A percentile compares a stretch with the other conserved stretches of the same genome.
Conservation (phyloP, 495 filamentous ascomycete genomes). For the Amphirosellinia nigrospora region DNA sequence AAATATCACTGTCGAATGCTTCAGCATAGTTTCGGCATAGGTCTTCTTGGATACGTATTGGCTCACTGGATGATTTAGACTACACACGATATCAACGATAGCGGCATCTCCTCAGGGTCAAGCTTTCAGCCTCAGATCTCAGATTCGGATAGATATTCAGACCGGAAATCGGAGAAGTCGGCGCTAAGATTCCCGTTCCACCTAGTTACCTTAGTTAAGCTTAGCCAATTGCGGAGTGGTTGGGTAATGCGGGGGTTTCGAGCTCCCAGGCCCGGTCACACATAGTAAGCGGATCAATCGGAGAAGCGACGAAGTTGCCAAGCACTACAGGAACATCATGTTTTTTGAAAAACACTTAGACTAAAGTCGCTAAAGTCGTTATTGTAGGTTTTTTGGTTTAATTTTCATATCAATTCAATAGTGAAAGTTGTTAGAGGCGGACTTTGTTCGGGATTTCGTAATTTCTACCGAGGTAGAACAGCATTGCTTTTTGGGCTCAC, state of each 20-base stretch:
- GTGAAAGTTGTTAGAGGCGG: too few relatives aligned
- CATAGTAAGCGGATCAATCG: not conserved
- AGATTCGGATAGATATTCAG: not conserved
- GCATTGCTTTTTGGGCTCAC: not conserved
- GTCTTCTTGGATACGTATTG: not conserved
- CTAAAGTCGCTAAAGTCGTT: too few relatives aligned
- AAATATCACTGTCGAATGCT: not conserved
- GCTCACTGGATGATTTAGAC: not conserved
- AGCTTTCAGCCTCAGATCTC: not conserved
- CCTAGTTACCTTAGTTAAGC: not conserved
- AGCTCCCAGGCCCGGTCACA: too few relatives aligned
- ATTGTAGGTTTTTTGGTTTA: too few relatives aligned
- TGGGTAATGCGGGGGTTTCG: conserved; percentile 21
- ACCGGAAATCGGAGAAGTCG: not conserved
- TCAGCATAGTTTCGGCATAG: too few relatives aligned
- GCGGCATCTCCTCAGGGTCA: not conserved
- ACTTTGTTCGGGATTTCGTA: not conserved
- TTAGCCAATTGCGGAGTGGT: conserved; percentile 17
- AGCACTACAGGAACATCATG: not conserved
- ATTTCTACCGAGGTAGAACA: not conserved
- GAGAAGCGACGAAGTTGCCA: not conserved
- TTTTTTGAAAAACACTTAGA: too few relatives aligned
- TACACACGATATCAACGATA: not conserved
- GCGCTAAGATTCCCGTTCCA: not conserved
- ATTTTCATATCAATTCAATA: too few relatives aligned